Percentiles rank a stretch among this genome's conserved stretches.
phyloP scores from a whole-genome alignment of 306 rosid species.

The Fagus sylvatica region DNA sequence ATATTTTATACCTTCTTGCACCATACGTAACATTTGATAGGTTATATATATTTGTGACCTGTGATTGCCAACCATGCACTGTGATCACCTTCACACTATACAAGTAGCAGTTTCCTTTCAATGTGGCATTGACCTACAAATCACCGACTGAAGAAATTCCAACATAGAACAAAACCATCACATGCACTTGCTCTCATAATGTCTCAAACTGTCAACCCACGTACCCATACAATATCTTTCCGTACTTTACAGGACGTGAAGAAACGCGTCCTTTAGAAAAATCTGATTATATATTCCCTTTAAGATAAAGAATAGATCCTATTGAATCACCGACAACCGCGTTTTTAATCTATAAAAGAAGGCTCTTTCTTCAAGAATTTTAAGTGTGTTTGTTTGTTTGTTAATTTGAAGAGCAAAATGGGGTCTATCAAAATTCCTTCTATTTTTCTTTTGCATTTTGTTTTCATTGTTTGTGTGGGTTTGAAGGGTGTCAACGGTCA shows the following conservation, averaged over 20 bases:
- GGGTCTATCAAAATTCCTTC: conserved; percentile 29
- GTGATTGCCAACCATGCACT: too few species aligned
- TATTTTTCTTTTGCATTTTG: conserved; percentile 20
- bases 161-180: conserved; percentile 11
- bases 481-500: conserved; percentile 26
- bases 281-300: neutral
- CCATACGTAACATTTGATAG: too few species aligned
- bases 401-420: conserved; percentile 38
- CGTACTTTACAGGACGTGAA: conserved; percentile 15
- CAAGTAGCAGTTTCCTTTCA: neutral
- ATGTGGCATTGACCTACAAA: neutral
- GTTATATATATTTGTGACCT: too few species aligned
- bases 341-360: conserved; percentile 42
- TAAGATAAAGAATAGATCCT: neutral
- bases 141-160: conserved; percentile 38
- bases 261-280: conserved; percentile 26
- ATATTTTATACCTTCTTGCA: too few species aligned
- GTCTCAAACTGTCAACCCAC: conserved; percentile 4
- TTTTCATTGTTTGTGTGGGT: conserved; percentile 32
- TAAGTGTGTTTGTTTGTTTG: neutral
- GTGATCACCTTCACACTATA: neutral
- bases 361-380: conserved; percentile 14
- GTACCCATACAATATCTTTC: neutral
- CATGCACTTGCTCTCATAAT: conserved; percentile 25
- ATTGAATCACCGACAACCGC: conserved; percentile 68